Percentiles rank a stretch among this genome's conserved stretches.
Conservation (phyloP, 2,329 filamentous ascomycete genomes). For the Decorospora gaudefroyi region DNA sequence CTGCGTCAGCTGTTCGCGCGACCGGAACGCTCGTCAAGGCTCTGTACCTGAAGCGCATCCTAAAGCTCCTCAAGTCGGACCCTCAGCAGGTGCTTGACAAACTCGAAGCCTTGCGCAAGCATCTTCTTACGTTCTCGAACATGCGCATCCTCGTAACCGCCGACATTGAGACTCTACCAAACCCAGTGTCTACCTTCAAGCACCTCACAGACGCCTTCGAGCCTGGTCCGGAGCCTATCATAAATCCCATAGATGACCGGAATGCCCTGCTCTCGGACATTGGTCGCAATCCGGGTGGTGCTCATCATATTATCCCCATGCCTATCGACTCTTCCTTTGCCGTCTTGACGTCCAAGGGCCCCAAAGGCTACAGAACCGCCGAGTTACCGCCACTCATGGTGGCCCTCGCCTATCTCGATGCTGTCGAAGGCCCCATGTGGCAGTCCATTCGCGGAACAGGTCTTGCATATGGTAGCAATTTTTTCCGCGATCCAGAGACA, state of each 20-base stretch:
- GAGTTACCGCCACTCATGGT: conserved; percentile 83
- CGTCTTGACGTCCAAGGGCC: conserved; percentile 73
- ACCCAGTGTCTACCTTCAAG: conserved; percentile 81
- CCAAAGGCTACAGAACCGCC: conserved; percentile 75
- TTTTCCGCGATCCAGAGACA: conserved; percentile 75
- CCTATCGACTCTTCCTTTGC: conserved; percentile 91
- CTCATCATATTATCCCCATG: conserved; percentile 84
- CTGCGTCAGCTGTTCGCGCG: conserved; percentile 74
- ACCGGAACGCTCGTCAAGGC: conserved; percentile 83
- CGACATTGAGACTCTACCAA: conserved; percentile 72
- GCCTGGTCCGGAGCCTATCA: conserved; percentile 56
- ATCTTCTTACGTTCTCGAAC: conserved; percentile 82
- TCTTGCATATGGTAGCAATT: conserved; percentile 85
- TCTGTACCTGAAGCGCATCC: conserved; percentile 82
- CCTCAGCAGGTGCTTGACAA: conserved; percentile 74
- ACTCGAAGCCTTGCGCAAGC: conserved; percentile 75
- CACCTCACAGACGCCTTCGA: conserved; percentile 57
- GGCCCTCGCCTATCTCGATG: conserved; percentile 86
- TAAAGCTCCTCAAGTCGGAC: conserved; percentile 76
- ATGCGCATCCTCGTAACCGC: conserved; percentile 83
- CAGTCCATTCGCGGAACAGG: conserved; percentile 89
- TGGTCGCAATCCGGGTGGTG: conserved; percentile 73
- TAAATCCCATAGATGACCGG: conserved; percentile 72
- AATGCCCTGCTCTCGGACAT: conserved; percentile 73
- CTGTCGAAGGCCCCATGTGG: conserved; percentile 94